Base-by-base conservation (phyloP, 2,329 filamentous ascomycete species). In the Dothiorella sarmentorum region DNA sequence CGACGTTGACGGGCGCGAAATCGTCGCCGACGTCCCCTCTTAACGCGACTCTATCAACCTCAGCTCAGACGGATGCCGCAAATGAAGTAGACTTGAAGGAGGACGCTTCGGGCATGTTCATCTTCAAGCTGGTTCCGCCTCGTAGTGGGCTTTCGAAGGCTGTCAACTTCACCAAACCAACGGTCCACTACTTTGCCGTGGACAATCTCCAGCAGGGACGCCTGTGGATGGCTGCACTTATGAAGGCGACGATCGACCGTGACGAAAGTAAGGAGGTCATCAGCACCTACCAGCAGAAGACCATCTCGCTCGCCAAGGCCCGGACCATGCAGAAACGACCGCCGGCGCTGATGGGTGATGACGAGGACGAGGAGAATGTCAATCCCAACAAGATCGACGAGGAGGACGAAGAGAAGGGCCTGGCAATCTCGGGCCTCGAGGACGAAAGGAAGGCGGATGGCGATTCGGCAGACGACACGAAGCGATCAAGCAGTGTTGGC, bases 181-280 rank as follows among this genome's bases (percentile, higher is more conserved):
- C 91, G 7, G 90, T 97, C 37, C 94, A 99, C 73, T 97, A 97
- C 73, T 99, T 99, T 73, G 94, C 95, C 4, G 91, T 97, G 20
- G 92, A 95, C 55, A 96, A 89, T 66, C 78, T 97, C 60, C 86
- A 90, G 66, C 85, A 94, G 69, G 94, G 94, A 15, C 86, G 94
- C 11, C 78, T 95, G 38, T 99, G 94, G 94, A 99, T 99, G 94
- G 94, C 91, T 4, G 94, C 94, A 5, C 78, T 99, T 53, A 96
- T 99, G 90, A 99, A 99, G 76, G 94, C 94, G 10, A 99, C 94
- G 1, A 99, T 99, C 66, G 93, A 97, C 70, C 88, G 93, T 61
- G 94, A 99, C 65, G 77, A 84, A 67, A 83, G 83, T 3, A 83
- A 88, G 61, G 84, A 88, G 9, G 87, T 96, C 61, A 91, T 90